Percentiles rank a stretch among this genome's conserved stretches.
These are phyloP conservation scores for Zangia roseola DNA, from an alignment of 768 basidiomycete genomes.

Conservation along the genomic window DNA sequence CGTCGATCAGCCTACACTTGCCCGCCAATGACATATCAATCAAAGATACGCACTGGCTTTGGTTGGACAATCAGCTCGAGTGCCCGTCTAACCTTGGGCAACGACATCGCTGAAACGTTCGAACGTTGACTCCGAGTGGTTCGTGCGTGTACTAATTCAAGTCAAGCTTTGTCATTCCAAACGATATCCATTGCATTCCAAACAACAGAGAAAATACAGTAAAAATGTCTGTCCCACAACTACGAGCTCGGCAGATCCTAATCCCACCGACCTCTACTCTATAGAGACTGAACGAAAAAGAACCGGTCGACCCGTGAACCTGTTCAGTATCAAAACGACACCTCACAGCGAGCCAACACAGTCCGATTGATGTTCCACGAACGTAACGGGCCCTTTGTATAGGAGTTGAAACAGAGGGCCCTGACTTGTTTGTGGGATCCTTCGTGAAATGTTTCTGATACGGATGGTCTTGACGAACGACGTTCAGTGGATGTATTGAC, in stretches of 20 bases:
- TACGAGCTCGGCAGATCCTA: conserved; percentile 48
- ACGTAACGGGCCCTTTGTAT: conserved; percentile 69
- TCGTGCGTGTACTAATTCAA: too few species aligned
- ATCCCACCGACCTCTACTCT: conserved; percentile 56
- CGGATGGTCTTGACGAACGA: neutral
- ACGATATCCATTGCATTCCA: too few species aligned
- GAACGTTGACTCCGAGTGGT: too few species aligned
- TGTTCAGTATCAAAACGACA: conserved; percentile 58
- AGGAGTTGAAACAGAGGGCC: conserved; percentile 43
- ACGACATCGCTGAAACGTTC: conserved; percentile 5
- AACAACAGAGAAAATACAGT: neutral
- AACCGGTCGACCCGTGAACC: conserved; percentile 42
- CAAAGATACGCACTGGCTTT: conserved; percentile 24
- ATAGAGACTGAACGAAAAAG: conserved; percentile 45
- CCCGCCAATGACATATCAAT: neutral
- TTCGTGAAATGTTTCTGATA: too few species aligned
- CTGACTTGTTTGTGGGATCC: conserved; percentile 57
- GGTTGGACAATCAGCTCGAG: conserved; percentile 29
- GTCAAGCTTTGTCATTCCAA: conserved; percentile 13
- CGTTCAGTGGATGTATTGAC: too few species aligned
- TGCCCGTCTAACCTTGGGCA: conserved; percentile 13
- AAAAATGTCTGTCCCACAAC: conserved; percentile 63
- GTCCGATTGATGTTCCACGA: conserved; percentile 58
- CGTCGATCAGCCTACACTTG: neutral
- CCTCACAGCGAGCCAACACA: conserved; percentile 41